phyloP scores from a whole-genome alignment of 345 rosid species.

The Eucalyptus pauciflora region DNA sequence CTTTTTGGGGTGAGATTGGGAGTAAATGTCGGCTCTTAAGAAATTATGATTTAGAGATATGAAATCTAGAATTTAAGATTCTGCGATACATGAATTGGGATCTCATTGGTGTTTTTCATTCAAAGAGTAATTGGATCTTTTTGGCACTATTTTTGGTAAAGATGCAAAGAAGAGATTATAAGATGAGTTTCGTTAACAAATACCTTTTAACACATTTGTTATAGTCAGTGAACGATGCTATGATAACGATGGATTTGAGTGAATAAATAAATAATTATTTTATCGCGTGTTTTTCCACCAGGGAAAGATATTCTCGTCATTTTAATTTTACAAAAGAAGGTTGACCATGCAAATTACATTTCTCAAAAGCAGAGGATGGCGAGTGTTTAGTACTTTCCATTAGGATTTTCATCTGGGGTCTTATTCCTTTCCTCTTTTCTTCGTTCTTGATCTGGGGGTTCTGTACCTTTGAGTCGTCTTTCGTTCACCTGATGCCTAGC shows the following conservation, averaged over 20 bases:
- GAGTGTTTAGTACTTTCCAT: not conserved
- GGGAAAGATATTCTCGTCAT: not conserved
- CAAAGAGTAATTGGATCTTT: not conserved
- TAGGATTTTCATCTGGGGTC: not conserved
- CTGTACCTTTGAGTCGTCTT: not conserved
- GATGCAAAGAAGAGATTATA: not conserved
- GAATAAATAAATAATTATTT: not conserved
- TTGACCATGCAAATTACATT: not conserved
- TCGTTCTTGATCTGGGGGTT: not conserved
- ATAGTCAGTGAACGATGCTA: not conserved
- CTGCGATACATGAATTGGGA: rapidly evolving
- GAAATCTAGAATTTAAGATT: not conserved
- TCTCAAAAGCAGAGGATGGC: not conserved
- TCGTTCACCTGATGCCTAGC: not conserved
- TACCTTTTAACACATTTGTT: not conserved
- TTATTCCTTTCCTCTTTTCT: not conserved
- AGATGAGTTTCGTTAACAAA: not conserved
- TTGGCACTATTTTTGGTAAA: not conserved
- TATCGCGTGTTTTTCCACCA: not conserved
- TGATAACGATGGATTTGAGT: not conserved
- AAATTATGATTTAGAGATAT: not conserved
- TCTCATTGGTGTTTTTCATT: not conserved
- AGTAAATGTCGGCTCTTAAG: not conserved
- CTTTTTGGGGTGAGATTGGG: not conserved
- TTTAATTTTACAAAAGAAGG: not conserved